phyloP scores from a whole-genome alignment of 768 basidiomycete genomes.

The Botryobasidium botryosum region DNA sequence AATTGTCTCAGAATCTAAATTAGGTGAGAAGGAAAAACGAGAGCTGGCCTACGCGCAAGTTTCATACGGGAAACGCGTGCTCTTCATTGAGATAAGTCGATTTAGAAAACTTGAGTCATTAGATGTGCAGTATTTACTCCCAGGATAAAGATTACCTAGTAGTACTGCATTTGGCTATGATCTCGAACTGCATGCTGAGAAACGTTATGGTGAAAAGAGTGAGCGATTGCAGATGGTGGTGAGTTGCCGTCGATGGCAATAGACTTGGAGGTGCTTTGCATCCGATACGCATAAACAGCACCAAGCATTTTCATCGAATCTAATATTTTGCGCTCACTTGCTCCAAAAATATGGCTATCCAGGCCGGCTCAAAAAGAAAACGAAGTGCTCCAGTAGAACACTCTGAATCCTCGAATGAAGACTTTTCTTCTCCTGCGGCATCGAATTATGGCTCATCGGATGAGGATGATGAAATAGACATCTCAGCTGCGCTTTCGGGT shows the following conservation, averaged over 20 bases:
- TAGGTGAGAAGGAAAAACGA: slow-evolving; percentile 6
- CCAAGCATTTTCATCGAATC: too few relatives aligned
- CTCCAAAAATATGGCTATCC: too few relatives aligned
- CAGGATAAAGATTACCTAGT: slow-evolving; percentile 22
- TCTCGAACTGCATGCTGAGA: slow-evolving; percentile 64
- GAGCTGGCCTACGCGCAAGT: slow-evolving; percentile 43
- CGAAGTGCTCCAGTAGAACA: not conserved
- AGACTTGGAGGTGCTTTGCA: too few relatives aligned
- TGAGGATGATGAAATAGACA: slow-evolving; percentile 41
- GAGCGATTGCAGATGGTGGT: too few relatives aligned
- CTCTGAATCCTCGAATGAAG: not conserved
- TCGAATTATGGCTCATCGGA: too few relatives aligned
- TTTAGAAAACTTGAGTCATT: not conserved
- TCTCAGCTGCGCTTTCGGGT: slow-evolving; percentile 40
- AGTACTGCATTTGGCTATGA: slow-evolving; percentile 64
- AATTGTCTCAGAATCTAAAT: slow-evolving; percentile 3
- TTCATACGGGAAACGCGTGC: slow-evolving; percentile 79
- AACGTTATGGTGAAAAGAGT: too few relatives aligned
- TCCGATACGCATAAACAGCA: too few relatives aligned
- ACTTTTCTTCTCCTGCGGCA: too few relatives aligned
- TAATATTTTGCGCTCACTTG: too few relatives aligned
- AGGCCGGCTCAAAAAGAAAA: too few relatives aligned
- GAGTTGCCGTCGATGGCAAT: too few relatives aligned
- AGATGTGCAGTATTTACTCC: not conserved
- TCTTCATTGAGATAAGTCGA: too few relatives aligned